A percentile compares a stretch with the other conserved stretches of the same genome.
Evolutionary conservation across 495 filamentous ascomycete species (phyloP).

Genomic region (Aspergillus cristatus): DNA sequence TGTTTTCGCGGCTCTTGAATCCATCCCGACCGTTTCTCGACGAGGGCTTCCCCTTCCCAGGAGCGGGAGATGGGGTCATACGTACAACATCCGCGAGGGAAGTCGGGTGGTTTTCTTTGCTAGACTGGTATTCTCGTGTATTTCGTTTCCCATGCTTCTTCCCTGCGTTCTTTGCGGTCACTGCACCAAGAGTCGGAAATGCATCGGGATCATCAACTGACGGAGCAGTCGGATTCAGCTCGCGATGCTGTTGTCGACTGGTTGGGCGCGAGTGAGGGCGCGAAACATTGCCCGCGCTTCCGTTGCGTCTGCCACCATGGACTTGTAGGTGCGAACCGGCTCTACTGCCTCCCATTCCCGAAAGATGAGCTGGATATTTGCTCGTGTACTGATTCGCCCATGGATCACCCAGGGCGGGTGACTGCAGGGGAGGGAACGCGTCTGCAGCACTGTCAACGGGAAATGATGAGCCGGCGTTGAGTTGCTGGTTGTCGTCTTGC

Average conservation of each 20-base stretch:
- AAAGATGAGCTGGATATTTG: conserved; percentile 29
- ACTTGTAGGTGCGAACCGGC: conserved; percentile 18
- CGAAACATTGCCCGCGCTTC: conserved; percentile 29
- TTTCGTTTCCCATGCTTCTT: conserved; percentile 87
- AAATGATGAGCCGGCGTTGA: conserved; percentile 41
- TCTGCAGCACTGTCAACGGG: conserved; percentile 69
- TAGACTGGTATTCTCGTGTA: conserved; percentile 36
- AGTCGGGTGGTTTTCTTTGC: conserved; percentile 60
- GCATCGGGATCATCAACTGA: conserved; percentile 90
- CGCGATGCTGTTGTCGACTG: conserved; percentile 73
- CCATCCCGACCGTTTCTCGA: conserved; percentile 35
- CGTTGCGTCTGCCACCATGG: conserved; percentile 43
- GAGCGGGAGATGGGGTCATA: conserved; percentile 73
- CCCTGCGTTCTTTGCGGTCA: conserved; percentile 56
- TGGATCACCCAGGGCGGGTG: conserved; percentile 41
- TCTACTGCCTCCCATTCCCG: conserved; percentile 19
- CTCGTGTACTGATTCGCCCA: conserved; percentile 43
- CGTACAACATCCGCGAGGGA: conserved; percentile 94
- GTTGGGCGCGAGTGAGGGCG: conserved; percentile 75
- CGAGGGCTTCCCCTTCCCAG: conserved; percentile 39
- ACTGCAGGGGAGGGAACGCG: conserved; percentile 76
- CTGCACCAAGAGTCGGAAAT: conserved; percentile 85
- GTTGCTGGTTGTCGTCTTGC: conserved; percentile 41
- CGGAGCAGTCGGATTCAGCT: conserved; percentile 56
- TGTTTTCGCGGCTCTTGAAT: conserved; percentile 60